phyloP scores from a whole-genome alignment of 2,329 filamentous ascomycete genomes.

The Pseudocercospora fuligena region DNA sequence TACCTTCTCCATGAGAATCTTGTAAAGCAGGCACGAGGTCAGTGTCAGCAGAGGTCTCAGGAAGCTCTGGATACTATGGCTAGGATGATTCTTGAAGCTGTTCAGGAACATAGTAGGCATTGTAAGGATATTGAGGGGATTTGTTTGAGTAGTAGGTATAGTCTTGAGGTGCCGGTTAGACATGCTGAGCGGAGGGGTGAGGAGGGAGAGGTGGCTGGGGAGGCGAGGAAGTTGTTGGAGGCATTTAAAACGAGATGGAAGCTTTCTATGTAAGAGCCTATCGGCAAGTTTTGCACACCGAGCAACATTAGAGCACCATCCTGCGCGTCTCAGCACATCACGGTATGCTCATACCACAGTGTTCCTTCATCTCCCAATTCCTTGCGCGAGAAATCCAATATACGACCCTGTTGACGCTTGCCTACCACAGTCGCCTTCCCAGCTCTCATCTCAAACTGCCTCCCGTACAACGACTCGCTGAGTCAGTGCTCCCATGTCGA shows the following conservation, averaged over 20 bases:
- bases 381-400: too few species aligned
- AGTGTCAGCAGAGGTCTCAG: not conserved
- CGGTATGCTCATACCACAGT: too few species aligned
- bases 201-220: not conserved
- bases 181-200: constrained; percentile 1
- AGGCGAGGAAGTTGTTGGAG: not conserved
- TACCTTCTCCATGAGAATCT: constrained; percentile 3
- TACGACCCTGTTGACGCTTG: too few species aligned
- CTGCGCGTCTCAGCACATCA: too few species aligned
- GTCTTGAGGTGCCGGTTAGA: not conserved
- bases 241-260: not conserved
- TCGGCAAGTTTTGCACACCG: too few species aligned
- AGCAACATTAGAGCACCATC: too few species aligned
- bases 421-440: too few species aligned
- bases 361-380: too few species aligned
- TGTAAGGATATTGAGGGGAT: not conserved
- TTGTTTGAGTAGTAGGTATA: not conserved
- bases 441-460: too few species aligned
- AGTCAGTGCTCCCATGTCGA: too few species aligned
- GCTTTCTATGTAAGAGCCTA: not conserved
- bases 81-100: constrained; percentile 1
- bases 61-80: not conserved
- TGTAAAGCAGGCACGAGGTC: not conserved
- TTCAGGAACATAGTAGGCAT: not conserved
- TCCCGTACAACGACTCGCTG: too few species aligned